Conservation (phyloP, 805 yeast genomes). For the Kuraishia ogatae region DNA sequence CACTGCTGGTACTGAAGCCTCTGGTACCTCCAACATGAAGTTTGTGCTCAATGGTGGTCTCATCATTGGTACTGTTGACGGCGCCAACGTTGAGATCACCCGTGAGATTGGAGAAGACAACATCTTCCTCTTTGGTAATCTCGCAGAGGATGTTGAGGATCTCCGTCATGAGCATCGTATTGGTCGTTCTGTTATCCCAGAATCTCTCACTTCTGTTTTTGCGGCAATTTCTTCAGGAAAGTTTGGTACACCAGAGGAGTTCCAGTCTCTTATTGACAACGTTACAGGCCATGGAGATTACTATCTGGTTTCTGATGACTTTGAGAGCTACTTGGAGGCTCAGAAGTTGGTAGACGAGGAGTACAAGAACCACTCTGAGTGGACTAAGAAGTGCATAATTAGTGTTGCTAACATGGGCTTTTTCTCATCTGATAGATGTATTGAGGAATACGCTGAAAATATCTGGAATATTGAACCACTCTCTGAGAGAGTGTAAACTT, state of each 20-base stretch:
- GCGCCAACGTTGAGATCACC: constrained; percentile 93
- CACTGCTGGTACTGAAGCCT: constrained; percentile 95
- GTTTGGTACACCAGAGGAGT: constrained; percentile 66
- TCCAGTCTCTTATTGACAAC: constrained; percentile 57
- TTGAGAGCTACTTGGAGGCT: constrained; percentile 78
- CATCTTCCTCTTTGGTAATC: constrained; percentile 84
- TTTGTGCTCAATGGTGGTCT: constrained; percentile 91
- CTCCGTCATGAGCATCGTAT: constrained; percentile 67
- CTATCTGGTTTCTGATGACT: constrained; percentile 84
- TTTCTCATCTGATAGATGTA: constrained; percentile 85
- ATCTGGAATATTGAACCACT: constrained; percentile 89
- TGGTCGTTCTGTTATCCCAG: constrained; percentile 52
- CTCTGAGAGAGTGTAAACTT: constrained; percentile 13
- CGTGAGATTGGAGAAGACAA: constrained; percentile 91
- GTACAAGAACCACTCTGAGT: constrained; percentile 49
- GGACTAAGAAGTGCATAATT: constrained; percentile 70
- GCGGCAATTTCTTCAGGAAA: constrained; percentile 54
- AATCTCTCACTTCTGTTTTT: constrained; percentile 54
- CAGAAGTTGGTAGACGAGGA: constrained; percentile 70
- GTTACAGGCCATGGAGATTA: constrained; percentile 72
- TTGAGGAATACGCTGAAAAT: constrained; percentile 84
- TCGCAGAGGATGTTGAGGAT: constrained; percentile 84
- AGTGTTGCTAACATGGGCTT: constrained; percentile 92
- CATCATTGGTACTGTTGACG: constrained; percentile 92
- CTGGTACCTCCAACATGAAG: constrained; percentile 95